Base-by-base conservation (phyloP, 2,329 filamentous ascomycete genomes). In the Daldinia sp. region DNA sequence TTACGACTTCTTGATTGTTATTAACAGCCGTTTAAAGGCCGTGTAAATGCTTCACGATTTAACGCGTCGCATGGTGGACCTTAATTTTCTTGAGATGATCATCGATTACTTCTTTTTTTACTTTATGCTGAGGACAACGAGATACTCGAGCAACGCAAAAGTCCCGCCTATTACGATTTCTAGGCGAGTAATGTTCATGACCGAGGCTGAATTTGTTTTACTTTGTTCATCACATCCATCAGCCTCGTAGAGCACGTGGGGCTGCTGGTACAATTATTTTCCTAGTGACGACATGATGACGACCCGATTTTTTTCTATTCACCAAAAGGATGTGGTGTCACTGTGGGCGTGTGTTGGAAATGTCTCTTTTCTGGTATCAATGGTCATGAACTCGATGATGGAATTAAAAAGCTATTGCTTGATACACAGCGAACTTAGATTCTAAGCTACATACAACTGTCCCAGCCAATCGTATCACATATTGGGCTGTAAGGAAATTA, bases 351-450 rank as follows among this genome's bases (percentile, higher is more conserved):
- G 71, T 70, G 73, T 76, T 76, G 72, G 74, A 74, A 74, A 75
- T 72, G 74, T 75, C 71, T 75, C 71, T 75, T 34, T 45, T 74
- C 75, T 75, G 76, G 77, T 77, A 75, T 74, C 70, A 63, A 74
- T 72, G 71, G 73, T 72, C 71, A 77, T 74, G 76, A 78, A 73
- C 65, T 76, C 74, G 72, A 77, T 68, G 76, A 76, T 73, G 69
- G 73, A 73, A 75, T 73, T 73, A 78, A 79, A 48, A 78, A 77
- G 74, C 74, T 74, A 69, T 72, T 73, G 75, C 75, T 75, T 76
- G 73, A 74, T 75, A 75, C 70, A 75, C 69, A 69, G 67, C 71
- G 70, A 70, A 73, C 67, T 71, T 75, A 75, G 72, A 74, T 68
- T 63, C 67, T 72, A 66, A 70, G 66, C 61, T 70, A 69, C 67